Base-by-base conservation (phyloP, 768 basidiomycete species). In the Tylopilus rubrobrunneus region DNA sequence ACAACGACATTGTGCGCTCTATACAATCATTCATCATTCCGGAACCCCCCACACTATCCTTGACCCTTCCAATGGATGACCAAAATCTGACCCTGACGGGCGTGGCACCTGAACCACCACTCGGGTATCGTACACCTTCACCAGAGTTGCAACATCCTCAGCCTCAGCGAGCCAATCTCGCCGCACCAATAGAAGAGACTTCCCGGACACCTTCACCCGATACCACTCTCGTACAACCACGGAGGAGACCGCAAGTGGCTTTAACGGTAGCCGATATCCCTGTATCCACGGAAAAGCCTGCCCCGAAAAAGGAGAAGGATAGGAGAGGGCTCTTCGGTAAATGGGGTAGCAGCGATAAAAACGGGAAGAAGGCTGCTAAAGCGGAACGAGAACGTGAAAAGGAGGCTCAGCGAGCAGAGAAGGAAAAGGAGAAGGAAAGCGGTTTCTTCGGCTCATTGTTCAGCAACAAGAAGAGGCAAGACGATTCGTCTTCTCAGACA, bases 371-470 rank as follows among this genome's bases (percentile, higher is more conserved):
- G 61, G 71, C 64, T 71, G 78, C 67, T 60, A 75, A 71, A 52
- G 55, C 39, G 33, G 73, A 69, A 56, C 74, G 70, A 58, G 78
- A 74, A 56, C 73, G 65, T 48, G 78, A 81, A 61, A 80, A 78
- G 66, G 78, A 81, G 57, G 75, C 48, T 17, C 70, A 68, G 46
- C 64, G 69, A 21, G 48, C 76, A 42, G 80, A 86, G 59, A 82
- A 81, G 63, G 78, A 78, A 51, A 77, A 77, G 57, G 65, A 77
- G 56, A 77, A 78, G 58, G 86, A 89, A n/a, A 73, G 82, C 21
- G 79, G 92, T 2, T 97, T 98, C 76, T 92, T 98, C 59, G 92
- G 93, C 2, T 92, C 91, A 11, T 76, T 98, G 4, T 98, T 98
- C 67, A 85, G 92, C 23, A 78, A 85, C 59, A 85, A 81, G 68